Evolutionary conservation across 441 rosid species (phyloP), one percentile per base, ranked within the genome.

Genomic region (Mallotus japonicus): DNA sequence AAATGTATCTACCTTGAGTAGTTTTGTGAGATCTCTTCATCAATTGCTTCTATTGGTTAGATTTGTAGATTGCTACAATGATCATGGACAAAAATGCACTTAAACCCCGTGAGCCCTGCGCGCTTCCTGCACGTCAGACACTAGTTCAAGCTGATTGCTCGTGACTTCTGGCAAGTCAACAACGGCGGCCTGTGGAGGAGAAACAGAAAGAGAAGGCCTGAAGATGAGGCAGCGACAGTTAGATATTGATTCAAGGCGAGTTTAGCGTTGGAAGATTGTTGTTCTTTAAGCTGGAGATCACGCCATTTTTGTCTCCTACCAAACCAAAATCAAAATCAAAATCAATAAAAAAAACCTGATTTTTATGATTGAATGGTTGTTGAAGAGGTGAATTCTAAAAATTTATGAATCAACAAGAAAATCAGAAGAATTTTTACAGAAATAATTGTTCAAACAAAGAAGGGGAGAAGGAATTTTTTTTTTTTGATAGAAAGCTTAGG

Each of bases 101-200:
- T 24, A 24, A 24, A 24, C 28, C 28, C 28, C 28, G 1, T 24
- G 28, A 24, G 28, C 28, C 95, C 96, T 80, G 89, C 90, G 73
- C 93, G 91, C 85, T 85, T 84, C 78, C 84, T 74, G 81, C 95
- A 89, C 16, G 85, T 75, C 79, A 75, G 51, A 82, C 98, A 93
- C 74, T 92, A 80, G 24, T 80, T 87, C 0, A 76, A 75, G 69
- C n/a, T 24, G 28, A 24, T 70, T 75, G 67, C 70, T 74, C 55
- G 42, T 47, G 17, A 11, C 66, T 3, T 60, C 71, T 49, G 60
- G 65, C 37, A 24, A 1, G 28, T 24, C 28, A 24, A 24, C 28
- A 24, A 24, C 28, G 28, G 28, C 28, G 28, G 28, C 49, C 3
- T 75, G 17, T 0, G 82, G 72, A 9, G 67, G 46, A 2, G 72